These are phyloP conservation scores for Psidium friedrichsthalianum DNA, from an alignment of 345 rosid species.

Conservation along the genomic window DNA sequence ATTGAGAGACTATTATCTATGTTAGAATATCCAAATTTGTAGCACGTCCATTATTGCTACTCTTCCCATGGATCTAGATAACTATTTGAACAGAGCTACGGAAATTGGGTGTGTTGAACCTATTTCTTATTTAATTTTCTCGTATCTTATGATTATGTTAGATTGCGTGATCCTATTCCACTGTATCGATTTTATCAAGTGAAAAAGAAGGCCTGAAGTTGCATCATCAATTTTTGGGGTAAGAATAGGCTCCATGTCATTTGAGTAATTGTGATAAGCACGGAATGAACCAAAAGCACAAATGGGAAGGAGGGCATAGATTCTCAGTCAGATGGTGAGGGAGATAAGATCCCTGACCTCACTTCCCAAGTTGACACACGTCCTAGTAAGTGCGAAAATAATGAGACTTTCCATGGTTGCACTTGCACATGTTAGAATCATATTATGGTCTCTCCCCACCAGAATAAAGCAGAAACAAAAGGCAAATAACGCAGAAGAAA, in stretches of 20 bases:
- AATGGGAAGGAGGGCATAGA: too few species aligned
- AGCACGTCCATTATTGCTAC: neutral
- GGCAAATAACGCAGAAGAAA: neutral
- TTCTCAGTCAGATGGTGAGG: neutral
- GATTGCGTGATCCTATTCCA: neutral
- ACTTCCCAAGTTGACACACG: accelerated
- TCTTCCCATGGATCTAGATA: neutral
- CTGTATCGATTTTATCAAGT: neutral
- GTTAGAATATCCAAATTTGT: neutral
- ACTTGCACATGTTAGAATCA: neutral
- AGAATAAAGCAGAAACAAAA: neutral
- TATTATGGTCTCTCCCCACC: neutral
- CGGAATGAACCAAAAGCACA: neutral
- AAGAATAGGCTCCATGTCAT: neutral
- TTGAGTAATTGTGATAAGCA: neutral
- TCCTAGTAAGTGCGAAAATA: too few species aligned
- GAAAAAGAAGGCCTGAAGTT: neutral
- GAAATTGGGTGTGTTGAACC: neutral
- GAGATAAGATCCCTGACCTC: neutral
- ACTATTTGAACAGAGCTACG: neutral
- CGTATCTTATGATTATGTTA: neutral
- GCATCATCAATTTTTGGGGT: neutral
- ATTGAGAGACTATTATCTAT: neutral
- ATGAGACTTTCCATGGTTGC: neutral
- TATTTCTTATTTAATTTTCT: neutral